phyloP scores from a whole-genome alignment of 2,329 filamentous ascomycete genomes.

The Cryphonectria nitschkei region DNA sequence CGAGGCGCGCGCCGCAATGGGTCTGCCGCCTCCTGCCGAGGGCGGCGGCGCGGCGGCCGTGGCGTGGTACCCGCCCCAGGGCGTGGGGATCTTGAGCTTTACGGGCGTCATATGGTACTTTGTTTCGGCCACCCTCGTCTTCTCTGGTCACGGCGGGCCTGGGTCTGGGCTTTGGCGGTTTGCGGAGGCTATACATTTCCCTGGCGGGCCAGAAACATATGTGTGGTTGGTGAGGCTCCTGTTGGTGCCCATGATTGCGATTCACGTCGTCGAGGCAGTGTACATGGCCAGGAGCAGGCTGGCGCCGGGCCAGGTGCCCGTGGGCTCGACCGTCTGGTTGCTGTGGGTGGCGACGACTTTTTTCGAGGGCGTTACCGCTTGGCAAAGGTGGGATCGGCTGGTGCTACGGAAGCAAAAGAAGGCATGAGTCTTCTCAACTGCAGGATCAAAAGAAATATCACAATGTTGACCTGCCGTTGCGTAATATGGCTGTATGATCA shows the following conservation, averaged over 20 bases:
- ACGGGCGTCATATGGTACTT: conserved; percentile 58
- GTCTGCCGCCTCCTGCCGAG: conserved; percentile 41
- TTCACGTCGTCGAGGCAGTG: conserved; percentile 69
- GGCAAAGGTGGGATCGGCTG: conserved; percentile 54
- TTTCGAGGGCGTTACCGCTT: conserved; percentile 57
- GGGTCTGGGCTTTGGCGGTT: conserved; percentile 55
- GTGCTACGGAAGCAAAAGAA: conserved; percentile 39
- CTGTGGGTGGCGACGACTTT: conserved; percentile 57
- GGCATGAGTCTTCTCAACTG: neutral
- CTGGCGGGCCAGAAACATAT: conserved; percentile 62
- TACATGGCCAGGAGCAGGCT: conserved; percentile 54
- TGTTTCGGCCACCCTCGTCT: conserved; percentile 22
- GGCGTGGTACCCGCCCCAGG: conserved; percentile 49
- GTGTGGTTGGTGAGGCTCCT: conserved; percentile 62
- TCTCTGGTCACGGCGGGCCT: conserved; percentile 35
- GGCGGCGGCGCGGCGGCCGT: conserved; percentile 43
- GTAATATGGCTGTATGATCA: neutral
- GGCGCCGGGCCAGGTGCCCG: conserved; percentile 50
- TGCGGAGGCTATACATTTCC: conserved; percentile 53
- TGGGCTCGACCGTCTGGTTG: conserved; percentile 54
- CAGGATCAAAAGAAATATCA: neutral
- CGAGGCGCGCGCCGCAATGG: conserved; percentile 60
- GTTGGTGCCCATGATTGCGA: conserved; percentile 59
- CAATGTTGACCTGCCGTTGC: neutral
- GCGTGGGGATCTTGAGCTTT: conserved; percentile 58